Base-by-base conservation (phyloP, 495 filamentous ascomycete genomes). In the Physcia stellaris region DNA sequence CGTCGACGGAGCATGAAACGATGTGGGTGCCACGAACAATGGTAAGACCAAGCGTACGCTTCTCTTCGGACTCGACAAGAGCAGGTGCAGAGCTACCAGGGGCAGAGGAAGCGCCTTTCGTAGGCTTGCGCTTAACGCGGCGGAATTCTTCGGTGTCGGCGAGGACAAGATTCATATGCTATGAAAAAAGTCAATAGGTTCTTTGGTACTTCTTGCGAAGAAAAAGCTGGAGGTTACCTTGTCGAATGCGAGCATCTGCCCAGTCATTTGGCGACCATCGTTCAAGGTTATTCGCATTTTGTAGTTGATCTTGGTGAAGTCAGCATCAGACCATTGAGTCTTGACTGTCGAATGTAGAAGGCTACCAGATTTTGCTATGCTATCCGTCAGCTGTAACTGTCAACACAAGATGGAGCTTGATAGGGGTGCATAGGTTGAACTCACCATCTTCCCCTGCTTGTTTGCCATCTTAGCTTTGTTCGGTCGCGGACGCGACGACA, bases 81-180 rank as follows among this genome's bases (percentile, higher is more conserved):
- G 77, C 69, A 34, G 64, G 56, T 35, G 57, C 59, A 28, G 70
- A 57, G 17, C 60, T 49, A 39, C 82, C 79, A 11, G 81, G 82
- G 45, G 86, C 77, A 29, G 75, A 62, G 45, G 63, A 61, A 21
- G 67, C 59, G 37, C 75, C 64, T 67, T 93, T 93, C 31, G 70
- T 62, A 42, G 80, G 74, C 68, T 87, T 94, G 55, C 84, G 76
- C 66, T 90, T 93, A 42, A 88, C 83, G 49, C 82, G 81, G 52
- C 90, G 87, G 62, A 95, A 96, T 61, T 99, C 90, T 73, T 99
- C 90, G 54, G 92, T 95, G 54, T 99, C 90, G 56, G 88, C 92
- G 33, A 99, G 77, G 43, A 99, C 90, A 43, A 99, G 77, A 61
- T 99, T 99, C 92, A 96, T 95, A 60, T 96, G 90, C 85, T 95